Base-by-base conservation (phyloP, 192 early-diverging fungal species). In the Mortierella antarctica region DNA sequence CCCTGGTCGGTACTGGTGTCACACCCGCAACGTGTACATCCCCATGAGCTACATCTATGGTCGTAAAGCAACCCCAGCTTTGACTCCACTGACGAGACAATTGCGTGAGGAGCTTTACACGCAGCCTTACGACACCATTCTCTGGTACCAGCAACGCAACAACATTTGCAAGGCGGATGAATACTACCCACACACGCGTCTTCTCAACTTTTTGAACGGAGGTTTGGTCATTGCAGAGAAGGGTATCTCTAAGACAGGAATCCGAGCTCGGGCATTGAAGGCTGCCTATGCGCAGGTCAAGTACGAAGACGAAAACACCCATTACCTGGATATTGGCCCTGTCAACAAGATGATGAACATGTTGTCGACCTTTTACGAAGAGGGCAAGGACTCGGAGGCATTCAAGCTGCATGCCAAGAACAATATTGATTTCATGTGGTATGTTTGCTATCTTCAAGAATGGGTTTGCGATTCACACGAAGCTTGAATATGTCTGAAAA, bases 1-100 rank as follows among this genome's bases (percentile, higher is more conserved):
- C 51, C 94, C 98, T 8, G 95, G 92, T 40, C 88, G 93, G 48
- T 95, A 92, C 93, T 99, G 98, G 98, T 91, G 93, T 53, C 98
- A 99, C 79, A 94, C 94, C 11, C 91, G 98, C 18, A 84, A 89
- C 56, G 96, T 98, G 12, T 98, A 97, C 82, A 86, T 99, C n/a
- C 94, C 93, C 63, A 99, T 99, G 97, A 87, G 93, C 71, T 97
- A 96, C 67, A 83, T 97, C 40, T 98, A 98, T 84, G 96, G 91
- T 2, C 82, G 81, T 50, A 83, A 91, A 31, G 85, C 90, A 42
- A 83, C 85, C 31, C 83, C 89, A 51, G 86, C 92, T 10, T 68
- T 84, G 21, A 93, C 88, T 31, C 86, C 86, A 5, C 91, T 99
- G 64, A 95, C 93, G 23, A 67, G 86, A 45, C 85, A 91, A 46